Base-by-base conservation (phyloP, 2,329 filamentous ascomycete genomes). In the Lachnellula willkommii region DNA sequence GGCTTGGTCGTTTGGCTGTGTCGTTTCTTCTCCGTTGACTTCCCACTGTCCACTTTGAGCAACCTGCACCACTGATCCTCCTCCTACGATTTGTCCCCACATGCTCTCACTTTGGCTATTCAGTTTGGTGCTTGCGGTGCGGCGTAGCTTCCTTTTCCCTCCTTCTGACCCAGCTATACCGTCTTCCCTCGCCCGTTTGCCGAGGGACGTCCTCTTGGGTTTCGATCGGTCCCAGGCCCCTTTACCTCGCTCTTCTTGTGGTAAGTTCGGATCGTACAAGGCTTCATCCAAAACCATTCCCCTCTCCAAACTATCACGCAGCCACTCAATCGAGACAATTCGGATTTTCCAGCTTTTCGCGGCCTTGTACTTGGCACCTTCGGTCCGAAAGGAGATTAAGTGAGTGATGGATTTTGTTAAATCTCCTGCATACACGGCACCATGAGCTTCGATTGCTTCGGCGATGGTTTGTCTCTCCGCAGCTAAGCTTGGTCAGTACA, bases 241-340 rank as follows among this genome's bases (percentile, higher is more conserved):
- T 35, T 79, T 75, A 0, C 93, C 94, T 67, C 91, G 87, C 66
- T 91, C 78, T 61, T 87, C 82, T 6, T 68, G 62, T 0, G 89
- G 84, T 17, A 93, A 70, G 26, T 81, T 75, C 2, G 90, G 92
- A 68, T 95, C 85, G 71, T 95, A 99, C 57, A 83, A 83, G n/a
- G 77, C 73, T 70, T 97, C 94, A 54, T 96, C 89, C 20, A 99
- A 75, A 20, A 92, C 88, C 90, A 99, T 94, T 55, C 91, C 90
- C 60, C 94, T 82, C 61, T 88, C 81, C 57, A 94, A 72, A 66
- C 89, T 93, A 67, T 96, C 89, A 50, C 85, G 76, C 39, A 97
- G 80, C 94, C 94, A 99, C 68, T 91, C 86, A 36, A 89, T 71
- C 1, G 88, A 85, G 24, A 99, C 90, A 24, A 91, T 83, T 52